phyloP scores from a whole-genome alignment of 2,329 filamentous ascomycete genomes.

The Neurospora crassa region DNA sequence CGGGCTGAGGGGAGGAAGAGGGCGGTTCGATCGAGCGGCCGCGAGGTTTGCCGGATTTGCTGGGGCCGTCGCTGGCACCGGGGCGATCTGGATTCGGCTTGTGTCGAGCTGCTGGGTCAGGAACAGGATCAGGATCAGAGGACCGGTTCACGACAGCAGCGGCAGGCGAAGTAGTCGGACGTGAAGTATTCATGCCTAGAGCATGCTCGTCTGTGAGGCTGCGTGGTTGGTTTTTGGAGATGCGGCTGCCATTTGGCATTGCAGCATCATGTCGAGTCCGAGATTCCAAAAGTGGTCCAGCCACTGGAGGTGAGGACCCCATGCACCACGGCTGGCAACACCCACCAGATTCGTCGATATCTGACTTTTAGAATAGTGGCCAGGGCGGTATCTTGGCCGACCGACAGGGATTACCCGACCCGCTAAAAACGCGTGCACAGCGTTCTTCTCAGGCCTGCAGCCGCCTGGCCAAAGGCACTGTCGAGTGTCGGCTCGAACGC shows the following conservation, averaged over 20 bases:
- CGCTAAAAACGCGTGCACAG: conserved; percentile 1
- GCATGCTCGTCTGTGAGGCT: conserved; percentile 27
- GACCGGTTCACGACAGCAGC: conserved; percentile 20
- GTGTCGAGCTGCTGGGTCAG: conserved; percentile 6
- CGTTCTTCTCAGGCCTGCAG: not conserved
- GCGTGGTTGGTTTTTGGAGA: conserved; percentile 23
- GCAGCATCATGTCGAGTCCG: conserved; percentile 27
- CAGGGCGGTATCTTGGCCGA: conserved; percentile 16
- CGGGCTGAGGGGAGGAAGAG: not conserved
- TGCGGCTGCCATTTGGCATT: conserved; percentile 32
- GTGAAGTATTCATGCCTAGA: conserved; percentile 26
- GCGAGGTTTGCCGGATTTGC: conserved; percentile 1
- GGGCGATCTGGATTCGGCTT: not conserved
- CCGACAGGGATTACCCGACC: conserved; percentile 17
- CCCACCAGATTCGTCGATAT: conserved; percentile 19
- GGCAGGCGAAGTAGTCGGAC: conserved; percentile 19
- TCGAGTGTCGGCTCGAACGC: not conserved
- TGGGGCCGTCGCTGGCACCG: not conserved
- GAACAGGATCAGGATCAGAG: conserved; percentile 12
- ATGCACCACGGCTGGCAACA: conserved; percentile 13
- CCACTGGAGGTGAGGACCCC: conserved; percentile 14
- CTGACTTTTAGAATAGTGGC: conserved; percentile 19
- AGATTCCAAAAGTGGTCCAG: conserved; percentile 5
- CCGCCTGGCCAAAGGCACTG: not conserved
- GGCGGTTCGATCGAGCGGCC: not conserved